A percentile compares a stretch with the other conserved stretches of the same genome.
phyloP scores from a whole-genome alignment of 2,329 filamentous ascomycete genomes.

The Cytospora mali region DNA sequence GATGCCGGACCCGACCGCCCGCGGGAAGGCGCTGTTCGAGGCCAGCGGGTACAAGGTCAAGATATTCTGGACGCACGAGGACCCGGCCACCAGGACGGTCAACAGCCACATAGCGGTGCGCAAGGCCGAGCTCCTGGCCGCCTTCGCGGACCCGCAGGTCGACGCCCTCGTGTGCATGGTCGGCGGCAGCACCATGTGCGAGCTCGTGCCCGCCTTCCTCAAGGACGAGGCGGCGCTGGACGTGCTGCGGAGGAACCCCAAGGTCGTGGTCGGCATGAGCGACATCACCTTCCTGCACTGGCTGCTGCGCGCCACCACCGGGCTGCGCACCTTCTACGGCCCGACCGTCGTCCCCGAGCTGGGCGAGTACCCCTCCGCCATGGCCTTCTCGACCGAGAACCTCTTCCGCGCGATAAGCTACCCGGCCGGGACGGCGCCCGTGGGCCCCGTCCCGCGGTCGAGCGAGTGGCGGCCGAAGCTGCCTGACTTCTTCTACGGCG shows the following conservation, averaged over 20 bases:
- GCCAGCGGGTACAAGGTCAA: conserved; percentile 41
- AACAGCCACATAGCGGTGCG: conserved; percentile 41
- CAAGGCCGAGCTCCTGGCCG: conserved; percentile 42
- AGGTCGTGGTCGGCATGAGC: conserved; percentile 46
- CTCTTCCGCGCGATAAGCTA: conserved; percentile 38
- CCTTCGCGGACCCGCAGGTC: conserved; percentile 41
- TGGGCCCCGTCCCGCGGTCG: conserved; percentile 40
- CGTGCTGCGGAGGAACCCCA: conserved; percentile 41
- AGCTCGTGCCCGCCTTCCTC: conserved; percentile 43
- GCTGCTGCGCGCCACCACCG: conserved; percentile 42
- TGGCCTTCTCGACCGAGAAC: conserved; percentile 37
- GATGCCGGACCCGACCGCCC: conserved; percentile 35
- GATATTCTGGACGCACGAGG: conserved; percentile 37
- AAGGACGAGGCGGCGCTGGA: conserved; percentile 40
- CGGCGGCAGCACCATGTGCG: conserved; percentile 43
- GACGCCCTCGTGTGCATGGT: conserved; percentile 44
- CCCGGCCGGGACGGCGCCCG: conserved; percentile 29
- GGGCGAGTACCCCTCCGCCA: conserved; percentile 35
- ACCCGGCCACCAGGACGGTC: conserved; percentile 31
- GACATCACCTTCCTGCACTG: conserved; percentile 48
- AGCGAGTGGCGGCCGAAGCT: conserved; percentile 32
- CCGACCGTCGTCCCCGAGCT: conserved; percentile 45
- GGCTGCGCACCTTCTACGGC: conserved; percentile 48
- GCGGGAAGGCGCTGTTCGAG: conserved; percentile 37
- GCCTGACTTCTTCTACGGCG: conserved; percentile 29